These are phyloP conservation scores for Pittosporum tobira DNA, from an alignment of 129 eudicot genomes.

Conservation along the genomic window DNA sequence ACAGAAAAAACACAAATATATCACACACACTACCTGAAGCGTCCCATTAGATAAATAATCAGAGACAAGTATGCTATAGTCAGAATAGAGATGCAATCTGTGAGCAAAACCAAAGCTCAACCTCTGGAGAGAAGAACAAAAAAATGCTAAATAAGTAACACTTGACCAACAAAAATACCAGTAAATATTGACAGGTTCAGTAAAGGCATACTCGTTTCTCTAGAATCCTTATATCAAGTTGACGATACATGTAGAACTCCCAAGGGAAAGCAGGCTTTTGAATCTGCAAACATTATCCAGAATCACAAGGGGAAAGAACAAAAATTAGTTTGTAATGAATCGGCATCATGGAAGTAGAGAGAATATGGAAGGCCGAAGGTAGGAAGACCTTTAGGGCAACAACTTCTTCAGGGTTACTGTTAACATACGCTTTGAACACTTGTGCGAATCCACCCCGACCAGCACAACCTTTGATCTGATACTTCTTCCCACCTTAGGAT, in stretches of 20 bases:
- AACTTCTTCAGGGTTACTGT: slow-evolving; percentile 51
- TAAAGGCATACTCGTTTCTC: slow-evolving; percentile 56
- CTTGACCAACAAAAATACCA: slow-evolving; percentile 5
- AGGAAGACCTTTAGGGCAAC: slow-evolving; percentile 80
- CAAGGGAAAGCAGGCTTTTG: slow-evolving; percentile 96
- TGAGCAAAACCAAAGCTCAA: slow-evolving; percentile 76
- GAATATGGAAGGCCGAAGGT: background rate
- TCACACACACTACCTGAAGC: slow-evolving; percentile 53
- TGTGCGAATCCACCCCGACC: slow-evolving; percentile 98
- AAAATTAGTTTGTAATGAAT: background rate
- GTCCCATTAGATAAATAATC: slow-evolving; percentile 77
- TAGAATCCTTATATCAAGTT: slow-evolving; percentile 68
- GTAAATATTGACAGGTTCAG: slow-evolving; percentile 11
- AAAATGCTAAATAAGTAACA: slow-evolving; percentile 11
- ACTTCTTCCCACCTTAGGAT: slow-evolving; percentile 54
- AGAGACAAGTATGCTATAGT: slow-evolving; percentile 82
- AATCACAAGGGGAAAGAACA: slow-evolving; percentile 8
- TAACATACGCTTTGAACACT: slow-evolving; percentile 69
- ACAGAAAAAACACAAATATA: slow-evolving; percentile 3
- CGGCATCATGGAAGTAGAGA: background rate
- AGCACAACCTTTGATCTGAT: slow-evolving; percentile 87
- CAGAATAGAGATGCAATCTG: slow-evolving; percentile 79
- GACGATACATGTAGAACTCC: slow-evolving; percentile 96
- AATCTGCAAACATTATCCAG: slow-evolving; percentile 42
- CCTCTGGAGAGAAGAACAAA: slow-evolving; percentile 38